Conservation (phyloP, 225 moss, liverwort and hornwort species). For the Physcomitrellopsis africana region DNA sequence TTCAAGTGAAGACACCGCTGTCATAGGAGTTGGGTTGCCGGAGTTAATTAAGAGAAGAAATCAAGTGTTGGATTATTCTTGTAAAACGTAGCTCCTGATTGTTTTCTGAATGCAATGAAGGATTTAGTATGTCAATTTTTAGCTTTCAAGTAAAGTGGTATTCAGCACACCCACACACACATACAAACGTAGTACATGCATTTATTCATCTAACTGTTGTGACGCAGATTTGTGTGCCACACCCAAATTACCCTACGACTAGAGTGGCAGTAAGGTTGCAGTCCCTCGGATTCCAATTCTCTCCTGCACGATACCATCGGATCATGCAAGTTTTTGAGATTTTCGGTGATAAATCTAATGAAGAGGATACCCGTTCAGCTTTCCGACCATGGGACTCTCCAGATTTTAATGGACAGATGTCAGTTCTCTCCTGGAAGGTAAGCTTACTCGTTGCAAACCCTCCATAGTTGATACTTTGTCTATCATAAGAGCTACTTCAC, state of each 20-base stretch:
- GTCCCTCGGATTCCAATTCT: constrained; percentile 86
- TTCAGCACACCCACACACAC: no score
- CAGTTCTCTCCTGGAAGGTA: constrained; percentile 94
- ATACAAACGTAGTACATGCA: no score
- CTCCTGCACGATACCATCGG: constrained; percentile 95
- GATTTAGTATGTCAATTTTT: neutral
- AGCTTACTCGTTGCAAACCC: neutral
- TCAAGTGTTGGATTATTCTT: neutral
- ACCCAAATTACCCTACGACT: constrained; percentile 76
- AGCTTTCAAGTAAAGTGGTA: no score
- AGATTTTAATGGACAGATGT: constrained; percentile 82
- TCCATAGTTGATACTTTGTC: neutral
- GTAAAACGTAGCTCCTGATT: neutral
- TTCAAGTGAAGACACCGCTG: neutral
- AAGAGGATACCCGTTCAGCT: constrained; percentile 48
- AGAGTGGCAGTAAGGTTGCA: constrained; percentile 81
- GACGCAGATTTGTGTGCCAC: constrained; percentile 93
- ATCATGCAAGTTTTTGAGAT: constrained; percentile 87
- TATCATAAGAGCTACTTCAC: neutral
- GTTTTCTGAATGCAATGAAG: neutral
- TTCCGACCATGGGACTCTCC: constrained; percentile 88
- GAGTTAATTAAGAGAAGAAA: neutral
- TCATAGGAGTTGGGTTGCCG: neutral
- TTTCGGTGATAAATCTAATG: constrained; percentile 58
- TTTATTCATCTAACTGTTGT: constrained; percentile 14